Percentiles rank a stretch among this genome's conserved stretches.
phyloP scores from a whole-genome alignment of 139 green algal species.

The Chlorella ohadii region DNA sequence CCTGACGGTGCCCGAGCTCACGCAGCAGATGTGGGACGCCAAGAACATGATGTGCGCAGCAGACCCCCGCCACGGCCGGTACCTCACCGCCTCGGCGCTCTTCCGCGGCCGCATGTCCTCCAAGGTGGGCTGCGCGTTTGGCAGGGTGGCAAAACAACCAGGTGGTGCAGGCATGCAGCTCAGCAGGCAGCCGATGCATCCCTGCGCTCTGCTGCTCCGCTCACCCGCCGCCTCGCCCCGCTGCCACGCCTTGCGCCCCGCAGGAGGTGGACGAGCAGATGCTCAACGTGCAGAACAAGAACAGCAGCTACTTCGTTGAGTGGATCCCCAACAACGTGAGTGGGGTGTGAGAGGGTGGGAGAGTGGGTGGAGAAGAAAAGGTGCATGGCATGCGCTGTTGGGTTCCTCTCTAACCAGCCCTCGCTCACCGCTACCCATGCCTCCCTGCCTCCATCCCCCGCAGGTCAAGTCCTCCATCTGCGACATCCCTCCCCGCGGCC shows the following conservation, averaged over 20 bases:
- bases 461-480: constrained; percentile 90
- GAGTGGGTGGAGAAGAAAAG: too few species aligned
- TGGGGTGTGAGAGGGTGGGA: too few species aligned
- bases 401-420: too few species aligned
- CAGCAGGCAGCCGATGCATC: neutral
- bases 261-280: constrained; percentile 98
- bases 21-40: constrained; percentile 99
- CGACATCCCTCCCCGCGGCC: constrained; percentile 96
- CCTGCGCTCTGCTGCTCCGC: too few species aligned
- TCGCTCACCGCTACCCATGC: too few species aligned
- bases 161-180: neutral
- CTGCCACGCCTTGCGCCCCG: neutral
- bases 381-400: too few species aligned
- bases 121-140: constrained; percentile 69
- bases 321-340: constrained; percentile 99
- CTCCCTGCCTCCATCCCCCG: neutral
- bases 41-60: constrained; percentile 99
- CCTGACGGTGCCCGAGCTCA: constrained; percentile 97
- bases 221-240: neutral
- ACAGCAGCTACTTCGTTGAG: constrained; percentile 98
- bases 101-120: constrained; percentile 98
- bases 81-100: constrained; percentile 96
- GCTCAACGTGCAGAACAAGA: constrained; percentile 99
- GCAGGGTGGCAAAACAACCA: too few species aligned
- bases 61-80: constrained; percentile 97